A percentile compares a stretch with the other conserved stretches of the same genome.
These are phyloP conservation scores for Musa beccarii DNA, from an alignment of 176 grass and related monocot species.

Conservation along the genomic window DNA sequence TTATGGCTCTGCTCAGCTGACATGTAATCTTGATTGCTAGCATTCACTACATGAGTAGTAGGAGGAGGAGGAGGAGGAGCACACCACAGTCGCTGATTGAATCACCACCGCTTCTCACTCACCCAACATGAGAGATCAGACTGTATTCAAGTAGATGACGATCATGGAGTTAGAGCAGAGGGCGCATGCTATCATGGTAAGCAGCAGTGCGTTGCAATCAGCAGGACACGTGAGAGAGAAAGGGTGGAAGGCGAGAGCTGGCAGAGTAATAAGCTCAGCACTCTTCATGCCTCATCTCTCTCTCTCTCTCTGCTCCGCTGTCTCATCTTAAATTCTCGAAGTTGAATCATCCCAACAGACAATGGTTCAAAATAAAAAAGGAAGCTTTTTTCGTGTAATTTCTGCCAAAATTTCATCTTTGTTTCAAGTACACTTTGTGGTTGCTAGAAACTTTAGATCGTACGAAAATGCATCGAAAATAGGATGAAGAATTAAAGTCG, in stretches of 20 bases:
- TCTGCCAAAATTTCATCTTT: too few relatives aligned
- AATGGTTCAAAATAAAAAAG: background rate
- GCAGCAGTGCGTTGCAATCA: background rate
- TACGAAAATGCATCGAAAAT: too few relatives aligned
- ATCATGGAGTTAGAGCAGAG: background rate
- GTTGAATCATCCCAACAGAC: background rate
- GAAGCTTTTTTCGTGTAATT: too few relatives aligned
- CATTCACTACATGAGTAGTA: background rate
- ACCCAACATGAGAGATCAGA: too few relatives aligned
- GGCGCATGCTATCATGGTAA: too few relatives aligned
- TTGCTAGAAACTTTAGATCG: too few relatives aligned
- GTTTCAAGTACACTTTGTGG: too few relatives aligned
- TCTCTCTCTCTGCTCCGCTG: background rate
- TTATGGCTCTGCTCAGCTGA: conserved; percentile 6
- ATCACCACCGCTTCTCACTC: too few relatives aligned
- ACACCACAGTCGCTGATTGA: too few relatives aligned
- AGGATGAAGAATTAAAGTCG: too few relatives aligned
- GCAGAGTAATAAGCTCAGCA: background rate
- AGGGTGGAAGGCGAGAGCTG: background rate
- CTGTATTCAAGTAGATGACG: background rate
- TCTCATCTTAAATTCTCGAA: conserved; percentile 4
- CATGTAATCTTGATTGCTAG: conserved; percentile 3
- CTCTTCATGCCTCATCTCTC: background rate
- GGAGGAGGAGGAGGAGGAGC: background rate
- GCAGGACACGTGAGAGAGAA: background rate